Evolutionary conservation across 345 rosid genomes (phyloP).

Genomic region (Brassica rapa): DNA sequence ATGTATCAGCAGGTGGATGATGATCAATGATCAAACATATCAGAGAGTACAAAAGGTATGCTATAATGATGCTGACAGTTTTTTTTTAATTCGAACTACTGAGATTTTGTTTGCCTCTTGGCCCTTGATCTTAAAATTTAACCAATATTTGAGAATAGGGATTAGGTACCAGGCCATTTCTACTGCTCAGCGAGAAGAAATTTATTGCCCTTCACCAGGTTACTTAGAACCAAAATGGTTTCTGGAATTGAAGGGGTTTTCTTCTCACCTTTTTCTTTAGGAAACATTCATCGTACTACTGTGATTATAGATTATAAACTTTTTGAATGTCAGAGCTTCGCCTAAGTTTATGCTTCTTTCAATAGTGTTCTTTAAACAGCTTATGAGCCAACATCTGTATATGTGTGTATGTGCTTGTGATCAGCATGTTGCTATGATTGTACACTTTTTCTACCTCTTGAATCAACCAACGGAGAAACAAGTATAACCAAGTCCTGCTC

Average conservation of each 20-base stretch:
- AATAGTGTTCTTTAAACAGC: too few species aligned
- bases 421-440: too few species aligned
- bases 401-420: too few species aligned
- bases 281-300: neutral
- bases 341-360: too few species aligned
- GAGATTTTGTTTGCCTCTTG: neutral
- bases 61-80: neutral
- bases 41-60: slow-evolving; percentile 65
- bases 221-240: slow-evolving; percentile 25
- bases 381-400: too few species aligned
- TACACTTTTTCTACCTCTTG: too few species aligned
- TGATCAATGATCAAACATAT: slow-evolving; percentile 35
- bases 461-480: too few species aligned
- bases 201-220: slow-evolving; percentile 87
- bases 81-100: neutral
- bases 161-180: slow-evolving; percentile 54
- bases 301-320: too few species aligned
- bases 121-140: slow-evolving; percentile 5
- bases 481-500: too few species aligned
- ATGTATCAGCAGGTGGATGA: slow-evolving; percentile 53
- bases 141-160: slow-evolving; percentile 31
- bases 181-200: slow-evolving; percentile 66
- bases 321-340: too few species aligned
- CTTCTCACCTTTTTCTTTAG: neutral
- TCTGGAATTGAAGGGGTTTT: neutral